Evolutionary conservation across 305 asterid genomes (phyloP).

Genomic region (Fraxinus paxiana): DNA sequence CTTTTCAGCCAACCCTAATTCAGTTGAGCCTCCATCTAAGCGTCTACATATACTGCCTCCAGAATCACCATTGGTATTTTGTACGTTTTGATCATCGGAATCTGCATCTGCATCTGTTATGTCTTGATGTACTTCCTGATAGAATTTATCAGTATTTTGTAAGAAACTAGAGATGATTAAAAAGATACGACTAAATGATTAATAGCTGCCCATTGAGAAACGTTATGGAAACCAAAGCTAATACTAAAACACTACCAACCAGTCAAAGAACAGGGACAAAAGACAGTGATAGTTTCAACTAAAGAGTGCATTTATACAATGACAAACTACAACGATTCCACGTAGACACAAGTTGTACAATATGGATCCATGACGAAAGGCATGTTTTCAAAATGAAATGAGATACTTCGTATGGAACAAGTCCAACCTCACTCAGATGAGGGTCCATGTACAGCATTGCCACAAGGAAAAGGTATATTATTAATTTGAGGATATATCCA

Average conservation of each 20-base stretch:
- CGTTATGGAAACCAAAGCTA: neutral
- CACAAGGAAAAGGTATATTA: neutral
- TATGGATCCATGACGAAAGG: neutral
- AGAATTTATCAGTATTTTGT: slow-evolving; percentile 15
- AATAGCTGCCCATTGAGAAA: neutral
- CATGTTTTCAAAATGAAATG: neutral
- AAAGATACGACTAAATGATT: slow-evolving; percentile 1
- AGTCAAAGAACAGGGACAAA: neutral
- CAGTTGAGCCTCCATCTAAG: slow-evolving; percentile 21
- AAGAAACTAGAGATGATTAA: slow-evolving; percentile 14
- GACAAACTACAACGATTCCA: neutral
- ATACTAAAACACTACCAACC: neutral
- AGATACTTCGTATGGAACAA: neutral
- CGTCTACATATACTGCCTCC: slow-evolving; percentile 32
- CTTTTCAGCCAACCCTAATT: slow-evolving; percentile 24
- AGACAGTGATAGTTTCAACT: neutral
- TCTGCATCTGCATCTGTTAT: slow-evolving; percentile 38
- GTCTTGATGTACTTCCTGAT: slow-evolving; percentile 50
- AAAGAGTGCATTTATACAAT: neutral
- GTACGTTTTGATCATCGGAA: slow-evolving; percentile 26
- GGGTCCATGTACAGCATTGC: neutral
- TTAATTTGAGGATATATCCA: neutral
- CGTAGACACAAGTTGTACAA: neutral
- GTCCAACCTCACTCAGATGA: neutral
- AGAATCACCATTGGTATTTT: slow-evolving; percentile 18